Conservation (phyloP, 2,329 filamentous ascomycete species). For the Colletotrichum viniferum region DNA sequence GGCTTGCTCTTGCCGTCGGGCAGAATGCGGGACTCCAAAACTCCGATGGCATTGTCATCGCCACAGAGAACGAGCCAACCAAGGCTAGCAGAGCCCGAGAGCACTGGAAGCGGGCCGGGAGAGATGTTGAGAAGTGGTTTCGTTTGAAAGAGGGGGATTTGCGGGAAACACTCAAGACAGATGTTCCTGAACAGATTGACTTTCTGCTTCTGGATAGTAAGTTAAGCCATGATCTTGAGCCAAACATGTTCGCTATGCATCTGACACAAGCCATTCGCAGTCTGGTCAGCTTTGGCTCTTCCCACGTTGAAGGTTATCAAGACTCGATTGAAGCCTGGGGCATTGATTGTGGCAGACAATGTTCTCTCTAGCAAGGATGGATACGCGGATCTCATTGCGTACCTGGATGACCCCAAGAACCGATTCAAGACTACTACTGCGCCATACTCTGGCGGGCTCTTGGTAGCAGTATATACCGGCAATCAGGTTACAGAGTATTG, state of each 20-base stretch:
- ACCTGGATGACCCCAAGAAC: conserved; percentile 48
- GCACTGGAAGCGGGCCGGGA: conserved; percentile 58
- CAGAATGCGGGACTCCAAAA: conserved; percentile 41
- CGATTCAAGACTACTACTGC: conserved; percentile 48
- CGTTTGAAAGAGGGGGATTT: conserved; percentile 64
- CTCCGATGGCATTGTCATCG: conserved; percentile 52
- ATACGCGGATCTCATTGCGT: conserved; percentile 52
- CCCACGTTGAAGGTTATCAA: conserved; percentile 53
- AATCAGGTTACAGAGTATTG: background rate
- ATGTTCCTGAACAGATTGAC: conserved; percentile 54
- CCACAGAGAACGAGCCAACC: conserved; percentile 60
- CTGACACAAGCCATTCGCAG: conserved; percentile 32
- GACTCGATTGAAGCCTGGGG: conserved; percentile 48
- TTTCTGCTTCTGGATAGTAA: conserved; percentile 65
- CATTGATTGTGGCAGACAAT: conserved; percentile 56
- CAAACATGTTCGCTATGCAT: background rate
- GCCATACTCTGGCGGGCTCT: conserved; percentile 35
- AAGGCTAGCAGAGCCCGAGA: conserved; percentile 57
- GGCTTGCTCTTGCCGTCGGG: conserved; percentile 61
- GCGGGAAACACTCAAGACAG: conserved; percentile 52
- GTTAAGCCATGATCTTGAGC: conserved; percentile 28
- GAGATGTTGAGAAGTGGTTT: conserved; percentile 52
- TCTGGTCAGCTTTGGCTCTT: conserved; percentile 60
- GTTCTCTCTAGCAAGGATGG: conserved; percentile 37
- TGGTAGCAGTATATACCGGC: conserved; percentile 28